Percentiles rank a stretch among this genome's conserved stretches.
phyloP scores from a whole-genome alignment of 78 protist species.

The Bodo saltans region DNA sequence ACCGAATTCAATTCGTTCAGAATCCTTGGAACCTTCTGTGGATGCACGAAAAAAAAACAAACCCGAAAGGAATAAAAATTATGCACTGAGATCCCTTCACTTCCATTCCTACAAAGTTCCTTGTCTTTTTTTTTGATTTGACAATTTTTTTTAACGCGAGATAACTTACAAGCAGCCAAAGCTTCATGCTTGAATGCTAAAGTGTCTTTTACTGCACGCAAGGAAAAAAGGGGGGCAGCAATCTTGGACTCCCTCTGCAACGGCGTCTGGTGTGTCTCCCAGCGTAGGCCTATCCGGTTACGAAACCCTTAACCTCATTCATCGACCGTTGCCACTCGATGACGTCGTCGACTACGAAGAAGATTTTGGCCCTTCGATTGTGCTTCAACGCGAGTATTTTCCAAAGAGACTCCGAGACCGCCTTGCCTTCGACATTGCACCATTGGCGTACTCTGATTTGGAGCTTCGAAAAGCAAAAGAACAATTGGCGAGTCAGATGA shows the following conservation, averaged over 20 bases:
- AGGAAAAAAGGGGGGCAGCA: neutral
- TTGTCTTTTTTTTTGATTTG: no score
- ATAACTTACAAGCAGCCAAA: no score
- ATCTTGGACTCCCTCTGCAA: neutral
- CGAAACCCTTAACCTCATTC: neutral
- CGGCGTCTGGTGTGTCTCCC: neutral
- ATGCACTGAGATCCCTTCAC: no score
- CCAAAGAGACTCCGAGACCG: neutral
- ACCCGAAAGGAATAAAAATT: no score
- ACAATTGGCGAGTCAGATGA: neutral
- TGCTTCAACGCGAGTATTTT: neutral
- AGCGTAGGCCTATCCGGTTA: neutral
- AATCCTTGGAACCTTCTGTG: no score
- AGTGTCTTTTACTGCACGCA: no score
- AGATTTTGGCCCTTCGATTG: neutral
- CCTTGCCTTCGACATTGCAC: neutral
- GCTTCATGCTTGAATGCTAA: no score
- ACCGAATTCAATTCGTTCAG: no score
- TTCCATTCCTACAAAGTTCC: no score
- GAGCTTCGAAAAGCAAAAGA: neutral
- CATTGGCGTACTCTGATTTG: neutral
- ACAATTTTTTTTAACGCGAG: no score
- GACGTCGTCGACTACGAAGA: neutral
- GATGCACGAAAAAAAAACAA: no score
- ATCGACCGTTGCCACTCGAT: neutral